Base-by-base conservation (phyloP, 176 grass and related monocot genomes). In the Cenchrus purpureus region DNA sequence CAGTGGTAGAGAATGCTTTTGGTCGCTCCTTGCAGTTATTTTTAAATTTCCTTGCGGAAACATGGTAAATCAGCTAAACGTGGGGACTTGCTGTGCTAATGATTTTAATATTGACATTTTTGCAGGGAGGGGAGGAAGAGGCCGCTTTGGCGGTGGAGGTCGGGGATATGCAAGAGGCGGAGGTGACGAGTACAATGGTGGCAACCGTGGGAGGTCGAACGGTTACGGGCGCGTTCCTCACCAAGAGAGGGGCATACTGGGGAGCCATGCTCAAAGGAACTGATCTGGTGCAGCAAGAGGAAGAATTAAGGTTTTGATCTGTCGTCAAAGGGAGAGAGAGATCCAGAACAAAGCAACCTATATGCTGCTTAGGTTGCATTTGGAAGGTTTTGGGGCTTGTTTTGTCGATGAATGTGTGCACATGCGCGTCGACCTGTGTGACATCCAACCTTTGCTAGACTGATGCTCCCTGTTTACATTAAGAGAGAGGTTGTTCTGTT, bases 231-330 rank as follows among this genome's bases (percentile, higher is more conserved):
- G 88, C 63, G 79, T 15, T 58, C 82, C 87, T 63, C 74, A 87
- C 28, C 85, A 92, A 25, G 88, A 92, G 77, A 89, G 86, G 87
- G 93, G 93, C 85, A 88, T 95, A 60, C 70, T 95, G 56, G 87
- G 89, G 12, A 82, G 78, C 71, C 83, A 86, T 42, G 17, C 10
- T 19, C 28, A 17, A 58, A 85, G 87, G 78, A 85, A 85, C 72
- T 77, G 81, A 88, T 58, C 48, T 6, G 9, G 44, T 67, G 59
- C 44, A 61, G 77, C 76, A 54, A 62, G 77, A 62, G 77, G 78
- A 53, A 70, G 64, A 54, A 29, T 74, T 74, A 65, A 89, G 75
- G 79, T 92, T 89, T 89, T 92, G 84, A 89, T 84, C 83, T 25
- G 28, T 82, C 28, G n/a, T 78, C 74, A 37, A 29, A 79, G 53